Conservation (phyloP, 1,139 yeast species). For the Citeromyces siamensis region DNA sequence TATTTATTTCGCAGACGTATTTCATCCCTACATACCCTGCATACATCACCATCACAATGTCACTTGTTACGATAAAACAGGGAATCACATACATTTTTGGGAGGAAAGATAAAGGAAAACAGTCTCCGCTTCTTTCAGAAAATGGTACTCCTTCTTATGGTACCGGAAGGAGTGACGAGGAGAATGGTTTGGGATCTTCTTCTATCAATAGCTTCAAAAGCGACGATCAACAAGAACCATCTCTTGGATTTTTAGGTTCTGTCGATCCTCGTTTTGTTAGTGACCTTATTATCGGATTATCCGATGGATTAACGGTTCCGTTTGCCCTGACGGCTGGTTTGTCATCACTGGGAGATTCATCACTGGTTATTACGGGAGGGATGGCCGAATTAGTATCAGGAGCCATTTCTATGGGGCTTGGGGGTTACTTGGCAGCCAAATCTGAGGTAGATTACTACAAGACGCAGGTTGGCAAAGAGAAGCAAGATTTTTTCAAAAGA, state of each 20-base stretch:
- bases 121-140: not conserved
- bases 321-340: constrained; percentile 78
- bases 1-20: too few relatives aligned
- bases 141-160: not conserved
- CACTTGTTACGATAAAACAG: not conserved
- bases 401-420: constrained; percentile 78
- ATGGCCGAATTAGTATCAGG: constrained; percentile 78
- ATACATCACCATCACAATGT: constrained; percentile 1
- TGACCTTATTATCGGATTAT: constrained; percentile 66
- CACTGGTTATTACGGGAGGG: constrained; percentile 73
- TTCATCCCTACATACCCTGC: not conserved
- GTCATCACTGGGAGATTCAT: constrained; percentile 64
- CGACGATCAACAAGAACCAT: constrained; percentile 1
- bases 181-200: not conserved
- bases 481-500: constrained; percentile 52
- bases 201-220: not conserved
- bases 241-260: constrained; percentile 9
- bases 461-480: constrained; percentile 61
- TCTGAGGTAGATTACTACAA: constrained; percentile 65
- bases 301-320: constrained; percentile 77
- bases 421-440: constrained; percentile 72
- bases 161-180: not conserved
- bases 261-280: constrained; percentile 66
- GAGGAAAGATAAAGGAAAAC: not conserved
- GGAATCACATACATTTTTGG: not conserved